Evolutionary conservation across 2,329 filamentous ascomycete genomes (phyloP), one percentile per base, ranked within the genome.

Genomic region (Ophiostoma novo-ulmi): DNA sequence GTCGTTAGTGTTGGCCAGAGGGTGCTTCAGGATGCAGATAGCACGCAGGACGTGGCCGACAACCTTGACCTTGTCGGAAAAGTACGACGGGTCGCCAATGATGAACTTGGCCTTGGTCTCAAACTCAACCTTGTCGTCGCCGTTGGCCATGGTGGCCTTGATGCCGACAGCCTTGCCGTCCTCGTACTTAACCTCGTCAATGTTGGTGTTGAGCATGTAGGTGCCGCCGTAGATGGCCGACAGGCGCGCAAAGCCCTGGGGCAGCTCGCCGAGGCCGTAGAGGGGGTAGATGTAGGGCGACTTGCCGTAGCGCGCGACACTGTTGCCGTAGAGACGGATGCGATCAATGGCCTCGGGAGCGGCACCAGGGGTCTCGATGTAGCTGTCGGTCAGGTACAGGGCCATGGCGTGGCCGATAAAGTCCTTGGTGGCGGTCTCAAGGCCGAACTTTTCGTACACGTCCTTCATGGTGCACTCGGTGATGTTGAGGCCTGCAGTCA

Each of bases 341-440:
- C 94, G 93, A 81, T 94, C 88, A 76, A 99, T 91, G 71, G 92
- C 89, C 79, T 97, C 93, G 76, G 91, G 89, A 64, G 94, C 93
- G 78, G 84, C 84, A 74, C 94, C 94, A 68, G 85, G 82, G 74
- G 85, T 81, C 75, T 85, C 88, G 78, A 97, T 89, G 82, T 99
- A 97, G 72, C 90, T 89, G 79, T 98, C 94, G 72, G 91, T 93
- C 71, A 91, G 88, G 84, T 94, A 98, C 68, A 99, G 89, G 72
- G 95, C 95, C 95, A 99, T 99, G 77, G 94, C 93, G 82, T 99
- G 95, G 74, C 95, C 95, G 77, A 98, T 91, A 79, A 99, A 99
- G 82, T 99, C 95, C 77, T 92, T 90, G 75, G 95, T 99, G 72
- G 88, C 86, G 31, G 90, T 78, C 83, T 99, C 95, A 73, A 99